Evolutionary conservation across 495 filamentous ascomycete species (phyloP).

Genomic region (Tuber umbilicatum): DNA sequence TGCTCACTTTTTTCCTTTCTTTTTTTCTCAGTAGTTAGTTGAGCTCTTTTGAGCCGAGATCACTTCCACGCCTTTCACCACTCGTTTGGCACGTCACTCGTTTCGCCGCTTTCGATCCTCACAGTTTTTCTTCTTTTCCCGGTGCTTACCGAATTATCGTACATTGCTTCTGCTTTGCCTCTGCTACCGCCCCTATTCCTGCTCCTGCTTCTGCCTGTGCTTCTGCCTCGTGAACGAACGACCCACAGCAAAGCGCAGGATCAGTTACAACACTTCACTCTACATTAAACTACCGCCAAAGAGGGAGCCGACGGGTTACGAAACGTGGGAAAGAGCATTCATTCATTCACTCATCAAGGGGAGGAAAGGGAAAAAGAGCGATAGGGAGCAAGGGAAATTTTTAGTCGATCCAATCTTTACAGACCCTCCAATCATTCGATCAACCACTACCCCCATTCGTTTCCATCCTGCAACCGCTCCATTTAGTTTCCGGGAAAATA

Average conservation of each 20-base stretch:
- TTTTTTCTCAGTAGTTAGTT: neutral
- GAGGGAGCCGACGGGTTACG: neutral
- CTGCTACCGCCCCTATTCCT: neutral
- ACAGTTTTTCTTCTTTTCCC: neutral
- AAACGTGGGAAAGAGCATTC: neutral
- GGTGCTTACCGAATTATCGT: conserved; percentile 2
- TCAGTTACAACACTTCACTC: neutral
- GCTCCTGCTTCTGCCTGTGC: neutral
- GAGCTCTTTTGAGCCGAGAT: neutral
- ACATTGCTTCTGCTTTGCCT: neutral
- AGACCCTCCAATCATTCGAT: neutral
- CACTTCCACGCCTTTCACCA: neutral
- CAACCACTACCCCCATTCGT: neutral
- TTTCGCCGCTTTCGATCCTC: conserved; percentile 2
- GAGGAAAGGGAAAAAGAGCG: neutral
- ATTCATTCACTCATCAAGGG: neutral
- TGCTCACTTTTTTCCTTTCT: neutral
- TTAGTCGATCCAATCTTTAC: neutral
- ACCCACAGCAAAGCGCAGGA: neutral
- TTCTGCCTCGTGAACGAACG: neutral
- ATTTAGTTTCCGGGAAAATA: conserved; percentile 2
- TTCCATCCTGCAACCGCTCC: neutral
- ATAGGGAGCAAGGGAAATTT: neutral
- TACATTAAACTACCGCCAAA: neutral
- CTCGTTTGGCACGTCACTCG: neutral